Evolutionary conservation across 495 filamentous ascomycete genomes (phyloP).

Genomic region (Aspergillus cavernicola): DNA sequence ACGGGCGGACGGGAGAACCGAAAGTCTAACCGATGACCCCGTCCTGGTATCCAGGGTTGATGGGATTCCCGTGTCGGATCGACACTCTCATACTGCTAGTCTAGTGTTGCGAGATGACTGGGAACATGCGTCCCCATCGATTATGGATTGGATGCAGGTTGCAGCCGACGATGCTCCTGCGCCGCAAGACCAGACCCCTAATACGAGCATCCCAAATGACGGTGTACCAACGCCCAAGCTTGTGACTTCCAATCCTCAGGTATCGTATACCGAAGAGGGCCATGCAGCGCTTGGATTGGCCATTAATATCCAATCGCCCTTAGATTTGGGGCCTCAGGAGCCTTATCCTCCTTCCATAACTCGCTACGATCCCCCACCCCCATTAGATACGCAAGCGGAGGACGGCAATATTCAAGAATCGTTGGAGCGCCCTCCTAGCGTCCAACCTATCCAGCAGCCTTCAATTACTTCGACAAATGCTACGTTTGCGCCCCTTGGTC

Average conservation of each 20-base stretch:
- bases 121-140: conserved; percentile 54
- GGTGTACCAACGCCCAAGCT: conserved; percentile 26
- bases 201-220: conserved; percentile 20
- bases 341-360: conserved; percentile 35
- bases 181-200: conserved; percentile 13
- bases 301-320: conserved; percentile 32
- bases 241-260: conserved; percentile 5
- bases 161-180: conserved; percentile 39
- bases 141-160: conserved; percentile 52
- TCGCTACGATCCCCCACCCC: conserved; percentile 34
- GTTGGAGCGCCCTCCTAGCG: conserved; percentile 25
- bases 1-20: conserved; percentile 16
- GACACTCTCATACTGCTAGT: conserved; percentile 36
- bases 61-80: conserved; percentile 19
- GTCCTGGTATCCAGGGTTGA: conserved; percentile 31
- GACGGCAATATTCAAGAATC: not conserved
- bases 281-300: conserved; percentile 34
- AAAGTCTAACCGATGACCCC: conserved; percentile 36
- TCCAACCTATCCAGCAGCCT: conserved; percentile 35
- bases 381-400: conserved; percentile 10
- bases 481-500: conserved; percentile 51
- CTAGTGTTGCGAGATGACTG: conserved; percentile 48
- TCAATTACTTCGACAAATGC: conserved; percentile 28
- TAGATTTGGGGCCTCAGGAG: conserved; percentile 24
- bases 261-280: conserved; percentile 8